Conservation (phyloP, 2,329 filamentous ascomycete species). For the Colletotrichum scovillei region DNA sequence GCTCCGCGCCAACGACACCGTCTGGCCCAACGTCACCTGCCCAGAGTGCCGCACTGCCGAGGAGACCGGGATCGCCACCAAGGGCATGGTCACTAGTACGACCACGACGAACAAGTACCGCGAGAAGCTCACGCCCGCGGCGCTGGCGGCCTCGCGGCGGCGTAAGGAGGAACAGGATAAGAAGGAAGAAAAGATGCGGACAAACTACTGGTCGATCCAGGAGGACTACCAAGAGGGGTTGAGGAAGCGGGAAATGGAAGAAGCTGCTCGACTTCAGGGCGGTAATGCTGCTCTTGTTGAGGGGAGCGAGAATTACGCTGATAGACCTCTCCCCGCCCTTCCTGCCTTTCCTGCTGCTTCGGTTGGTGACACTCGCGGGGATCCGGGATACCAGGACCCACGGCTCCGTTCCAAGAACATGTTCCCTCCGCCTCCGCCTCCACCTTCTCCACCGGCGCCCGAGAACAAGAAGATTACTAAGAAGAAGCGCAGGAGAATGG, state of each 20-base stretch:
- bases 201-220: not conserved
- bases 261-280: not conserved
- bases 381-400: slow-evolving; percentile 14
- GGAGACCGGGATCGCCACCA: slow-evolving; percentile 1
- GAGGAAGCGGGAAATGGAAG: not conserved
- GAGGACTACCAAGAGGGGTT: not conserved
- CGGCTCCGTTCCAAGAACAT: not conserved
- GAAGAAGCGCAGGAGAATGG: too few relatives aligned
- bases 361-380: not conserved
- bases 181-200: not conserved
- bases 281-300: too few relatives aligned
- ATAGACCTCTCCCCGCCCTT: not conserved
- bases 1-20: not conserved
- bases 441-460: not conserved
- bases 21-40: not conserved
- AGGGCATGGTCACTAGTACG: not conserved
- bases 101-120: slow-evolving; percentile 5
- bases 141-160: not conserved
- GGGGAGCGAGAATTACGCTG: not conserved
- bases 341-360: slow-evolving; percentile 2
- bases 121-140: not conserved
- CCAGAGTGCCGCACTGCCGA: slow-evolving; percentile 20
- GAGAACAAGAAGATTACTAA: too few relatives aligned
- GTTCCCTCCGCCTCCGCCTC: not conserved
- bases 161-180: slow-evolving; percentile 7